Percentiles rank a stretch among this genome's conserved stretches.
Conservation (phyloP, 2,329 filamentous ascomycete genomes). For the Rhynchosporium secalis region DNA sequence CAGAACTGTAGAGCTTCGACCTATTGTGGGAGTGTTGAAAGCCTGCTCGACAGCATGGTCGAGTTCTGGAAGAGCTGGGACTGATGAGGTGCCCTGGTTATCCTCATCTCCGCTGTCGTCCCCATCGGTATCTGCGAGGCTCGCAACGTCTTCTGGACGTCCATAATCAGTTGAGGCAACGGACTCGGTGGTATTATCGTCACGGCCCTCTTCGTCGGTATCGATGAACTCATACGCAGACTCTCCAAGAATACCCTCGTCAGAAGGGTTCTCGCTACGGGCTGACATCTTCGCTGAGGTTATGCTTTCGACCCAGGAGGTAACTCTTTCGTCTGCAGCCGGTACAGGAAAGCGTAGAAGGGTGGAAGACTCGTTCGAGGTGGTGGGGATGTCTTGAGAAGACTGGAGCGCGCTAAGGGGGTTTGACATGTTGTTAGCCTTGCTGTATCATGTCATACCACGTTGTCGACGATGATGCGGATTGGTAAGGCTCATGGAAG, state of each 20-base stretch:
- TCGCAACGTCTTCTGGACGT: conserved; percentile 40
- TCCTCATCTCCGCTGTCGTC: conserved; percentile 40
- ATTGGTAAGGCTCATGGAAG: conserved; percentile 13
- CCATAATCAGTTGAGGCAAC: conserved; percentile 40
- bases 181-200: conserved; percentile 40
- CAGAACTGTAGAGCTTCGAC: conserved; percentile 34
- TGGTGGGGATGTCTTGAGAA: conserved; percentile 20
- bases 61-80: conserved; percentile 31
- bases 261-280: conserved; percentile 33
- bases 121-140: conserved; percentile 40
- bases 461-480: conserved; percentile 14
- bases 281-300: conserved; percentile 35
- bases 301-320: conserved; percentile 36
- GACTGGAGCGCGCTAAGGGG: conserved; percentile 29
- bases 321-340: conserved; percentile 34
- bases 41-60: conserved; percentile 34
- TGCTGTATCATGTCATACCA: conserved; percentile 32
- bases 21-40: conserved; percentile 39
- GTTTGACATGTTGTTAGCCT: conserved; percentile 39
- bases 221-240: conserved; percentile 42
- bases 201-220: conserved; percentile 40
- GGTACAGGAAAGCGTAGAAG: conserved; percentile 34
- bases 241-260: conserved; percentile 37
- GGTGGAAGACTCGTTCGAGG: conserved; percentile 24
- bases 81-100: conserved; percentile 19